These are phyloP conservation scores for Macrophomina pseudophaseolina DNA, from an alignment of 2,329 filamentous ascomycete genomes.

Conservation along the genomic window DNA sequence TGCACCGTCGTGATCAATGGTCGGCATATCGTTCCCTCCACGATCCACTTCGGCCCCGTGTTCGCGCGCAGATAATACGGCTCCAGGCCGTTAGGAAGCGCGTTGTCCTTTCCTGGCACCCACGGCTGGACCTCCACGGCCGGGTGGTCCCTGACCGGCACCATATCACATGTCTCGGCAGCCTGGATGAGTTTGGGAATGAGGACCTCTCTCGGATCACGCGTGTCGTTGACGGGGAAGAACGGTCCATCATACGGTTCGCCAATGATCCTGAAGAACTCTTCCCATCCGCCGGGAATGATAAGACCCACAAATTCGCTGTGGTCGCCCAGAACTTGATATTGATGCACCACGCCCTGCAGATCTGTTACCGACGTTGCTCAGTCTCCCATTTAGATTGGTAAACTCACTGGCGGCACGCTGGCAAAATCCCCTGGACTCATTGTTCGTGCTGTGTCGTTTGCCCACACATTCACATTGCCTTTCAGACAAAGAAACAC, in stretches of 20 bases:
- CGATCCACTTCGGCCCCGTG: slow-evolving; percentile 53
- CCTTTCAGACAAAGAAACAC: slow-evolving; percentile 63
- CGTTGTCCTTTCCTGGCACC: slow-evolving; percentile 45
- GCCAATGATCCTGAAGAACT: slow-evolving; percentile 64
- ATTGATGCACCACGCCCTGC: slow-evolving; percentile 60
- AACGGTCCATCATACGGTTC: slow-evolving; percentile 58
- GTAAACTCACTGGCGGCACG: slow-evolving; percentile 56
- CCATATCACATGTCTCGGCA: slow-evolving; percentile 61
- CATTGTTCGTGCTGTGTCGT: slow-evolving; percentile 57
- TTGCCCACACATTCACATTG: slow-evolving; percentile 61
- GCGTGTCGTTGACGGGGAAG: slow-evolving; percentile 59
- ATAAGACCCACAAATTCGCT: slow-evolving; percentile 61
- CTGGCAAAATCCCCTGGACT: slow-evolving; percentile 63
- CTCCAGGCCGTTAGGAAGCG: slow-evolving; percentile 45
- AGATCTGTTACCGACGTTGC: slow-evolving; percentile 8
- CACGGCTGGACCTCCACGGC: background rate
- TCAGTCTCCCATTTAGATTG: background rate
- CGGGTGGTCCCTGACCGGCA: slow-evolving; percentile 32
- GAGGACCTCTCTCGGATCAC: slow-evolving; percentile 56
- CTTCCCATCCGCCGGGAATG: slow-evolving; percentile 63
- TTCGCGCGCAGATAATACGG: slow-evolving; percentile 60
- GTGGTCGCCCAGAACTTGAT: slow-evolving; percentile 59
- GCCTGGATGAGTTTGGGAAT: slow-evolving; percentile 62
- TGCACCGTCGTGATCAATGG: slow-evolving; percentile 58
- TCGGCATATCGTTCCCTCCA: slow-evolving; percentile 53